phyloP scores from a whole-genome alignment of 257 asterid species.

The Solanum sejunctum region DNA sequence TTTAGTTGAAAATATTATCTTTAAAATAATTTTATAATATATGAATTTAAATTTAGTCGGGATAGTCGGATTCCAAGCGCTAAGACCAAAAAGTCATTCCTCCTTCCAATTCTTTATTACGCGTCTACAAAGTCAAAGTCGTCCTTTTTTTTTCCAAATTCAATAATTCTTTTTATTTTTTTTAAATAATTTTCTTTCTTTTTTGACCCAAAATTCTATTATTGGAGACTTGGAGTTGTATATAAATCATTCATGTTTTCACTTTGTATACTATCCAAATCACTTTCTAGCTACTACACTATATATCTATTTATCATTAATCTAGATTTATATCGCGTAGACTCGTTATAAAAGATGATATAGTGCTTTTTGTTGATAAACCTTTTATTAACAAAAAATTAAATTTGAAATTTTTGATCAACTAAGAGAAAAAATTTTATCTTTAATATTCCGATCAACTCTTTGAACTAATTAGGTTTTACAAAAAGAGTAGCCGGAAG shows the following conservation, averaged over 20 bases:
- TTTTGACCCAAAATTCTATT: neutral
- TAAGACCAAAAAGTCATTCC: neutral
- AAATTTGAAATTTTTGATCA: fast-evolving
- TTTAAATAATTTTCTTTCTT: neutral
- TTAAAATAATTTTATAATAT: neutral
- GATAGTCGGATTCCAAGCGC: neutral
- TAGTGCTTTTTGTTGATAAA: neutral
- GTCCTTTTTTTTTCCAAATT: neutral
- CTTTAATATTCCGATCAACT: neutral
- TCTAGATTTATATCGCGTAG: fast-evolving
- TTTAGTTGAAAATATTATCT: neutral
- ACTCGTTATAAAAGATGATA: neutral
- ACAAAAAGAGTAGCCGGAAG: neutral
- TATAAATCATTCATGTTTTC: neutral
- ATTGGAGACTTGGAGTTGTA: neutral
- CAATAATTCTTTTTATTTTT: neutral
- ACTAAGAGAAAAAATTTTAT: neutral
- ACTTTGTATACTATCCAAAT: neutral
- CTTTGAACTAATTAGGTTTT: neutral
- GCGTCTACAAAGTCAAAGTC: constrained; percentile 13
- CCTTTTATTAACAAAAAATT: neutral
- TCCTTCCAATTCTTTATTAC: neutral
- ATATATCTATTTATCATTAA: neutral
- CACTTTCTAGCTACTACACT: neutral
- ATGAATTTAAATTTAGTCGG: neutral